A percentile compares a stretch with the other conserved stretches of the same genome.
Conservation (phyloP, 805 yeast species). For the Sugiyamaella chiloensis region DNA sequence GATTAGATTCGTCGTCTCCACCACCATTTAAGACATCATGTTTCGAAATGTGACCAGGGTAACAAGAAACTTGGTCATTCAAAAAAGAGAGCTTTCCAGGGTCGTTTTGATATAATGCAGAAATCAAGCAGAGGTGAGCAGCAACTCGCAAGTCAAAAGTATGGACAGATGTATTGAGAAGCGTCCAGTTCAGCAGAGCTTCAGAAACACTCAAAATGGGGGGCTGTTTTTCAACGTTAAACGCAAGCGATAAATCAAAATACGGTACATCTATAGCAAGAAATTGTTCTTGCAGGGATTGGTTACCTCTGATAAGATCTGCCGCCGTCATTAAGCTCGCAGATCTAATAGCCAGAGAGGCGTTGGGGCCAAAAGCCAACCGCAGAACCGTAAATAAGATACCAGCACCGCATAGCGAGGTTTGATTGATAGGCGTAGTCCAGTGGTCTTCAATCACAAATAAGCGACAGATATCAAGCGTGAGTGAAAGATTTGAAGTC, state of each 20-base stretch:
- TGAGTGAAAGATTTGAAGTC: conserved; percentile 45
- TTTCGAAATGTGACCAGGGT: conserved; percentile 18
- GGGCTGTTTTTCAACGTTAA: conserved; percentile 30
- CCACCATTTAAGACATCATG: conserved; percentile 1
- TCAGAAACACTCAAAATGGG: conserved; percentile 61
- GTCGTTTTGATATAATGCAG: conserved; percentile 62
- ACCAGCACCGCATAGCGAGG: conserved; percentile 55
- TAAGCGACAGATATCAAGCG: conserved; percentile 67
- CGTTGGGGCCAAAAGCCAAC: conserved; percentile 60
- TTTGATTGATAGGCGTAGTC: conserved; percentile 58
- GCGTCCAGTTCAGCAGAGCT: conserved; percentile 79
- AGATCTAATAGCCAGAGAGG: conserved; percentile 65
- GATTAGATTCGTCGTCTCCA: not conserved
- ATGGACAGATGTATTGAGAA: conserved; percentile 77
- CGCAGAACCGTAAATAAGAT: conserved; percentile 63
- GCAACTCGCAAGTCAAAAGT: conserved; percentile 78
- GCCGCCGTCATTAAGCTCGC: conserved; percentile 72
- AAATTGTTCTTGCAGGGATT: conserved; percentile 64
- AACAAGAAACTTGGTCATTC: conserved; percentile 57
- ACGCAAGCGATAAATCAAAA: conserved; percentile 62
- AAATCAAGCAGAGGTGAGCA: conserved; percentile 60
- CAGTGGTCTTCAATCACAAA: conserved; percentile 75
- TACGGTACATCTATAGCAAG: conserved; percentile 88
- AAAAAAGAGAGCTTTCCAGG: conserved; percentile 63
- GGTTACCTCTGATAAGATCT: conserved; percentile 66